Evolutionary conservation across 495 filamentous ascomycete species (phyloP), one percentile per base, ranked within the genome.

Genomic region (Aspergillus nidulans): DNA sequence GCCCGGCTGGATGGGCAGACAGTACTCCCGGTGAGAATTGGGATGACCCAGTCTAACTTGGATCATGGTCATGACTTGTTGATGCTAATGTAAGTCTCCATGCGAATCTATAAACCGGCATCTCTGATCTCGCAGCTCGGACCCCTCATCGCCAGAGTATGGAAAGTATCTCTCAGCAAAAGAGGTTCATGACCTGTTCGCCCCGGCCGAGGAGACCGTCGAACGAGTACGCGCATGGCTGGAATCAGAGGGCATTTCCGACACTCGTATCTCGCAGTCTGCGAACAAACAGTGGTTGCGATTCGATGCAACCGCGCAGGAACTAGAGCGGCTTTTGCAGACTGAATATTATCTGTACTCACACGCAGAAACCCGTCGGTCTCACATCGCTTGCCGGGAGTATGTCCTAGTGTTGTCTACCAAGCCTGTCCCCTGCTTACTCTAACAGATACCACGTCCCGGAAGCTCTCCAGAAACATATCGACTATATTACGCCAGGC

Each of bases 401-500:
- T 75, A 62, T 52, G 68, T 52, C n/a, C 3, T 34, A 5, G 5
- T 16, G 13, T 34, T n/a, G 3, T 24, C 18, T 7, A 10, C 9
- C 23, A 43, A 5, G 4, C n/a, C 45, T 20, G 28, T 24, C 21
- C 2, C 3, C 18, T 6, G 28, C 42, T 32, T 38, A 65, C 6
- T 55, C 9, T n/a, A 23, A 34, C 26, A 74, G 74, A 24, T 85
- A 85, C 49, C 75, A 80, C 40, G 64, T 85, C 8, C 82, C 83
- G 0, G 62, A 71, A 9, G 63, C 77, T 19, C 53, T 85, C 19
- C 69, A 69, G 30, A 55, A 63, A 7, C 77, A 85, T 49, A 68
- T 85, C 38, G 83, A 86, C 63, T 84, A 81, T 53, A 78, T 85
- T 39, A 84, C 75, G 0, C 81, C 82, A 0, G 80, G 80, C 3